Evolutionary conservation across 345 rosid genomes (phyloP).

Genomic region (Pelargonium nanum): DNA sequence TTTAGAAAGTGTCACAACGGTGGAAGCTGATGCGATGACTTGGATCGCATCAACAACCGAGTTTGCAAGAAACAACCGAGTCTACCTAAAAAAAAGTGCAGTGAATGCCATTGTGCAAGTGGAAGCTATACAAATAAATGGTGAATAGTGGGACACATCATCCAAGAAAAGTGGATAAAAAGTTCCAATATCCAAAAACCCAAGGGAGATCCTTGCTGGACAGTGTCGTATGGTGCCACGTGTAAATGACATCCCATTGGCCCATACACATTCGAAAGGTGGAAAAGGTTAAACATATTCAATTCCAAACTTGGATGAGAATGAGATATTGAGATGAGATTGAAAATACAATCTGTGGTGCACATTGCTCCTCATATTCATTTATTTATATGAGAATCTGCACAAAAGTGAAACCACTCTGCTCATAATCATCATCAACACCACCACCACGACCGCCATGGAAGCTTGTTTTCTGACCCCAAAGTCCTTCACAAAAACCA

Average conservation of each 20-base stretch:
- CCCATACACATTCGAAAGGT: conserved; percentile 27
- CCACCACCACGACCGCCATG: conserved; percentile 32
- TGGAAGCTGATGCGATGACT: too few relatives aligned
- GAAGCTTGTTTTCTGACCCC: conserved; percentile 65
- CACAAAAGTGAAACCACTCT: too few relatives aligned
- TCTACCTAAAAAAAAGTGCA: neutral
- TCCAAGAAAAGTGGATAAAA: conserved; percentile 7
- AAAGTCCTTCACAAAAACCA: conserved; percentile 39
- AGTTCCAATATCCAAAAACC: conserved; percentile 1
- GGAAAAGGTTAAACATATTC: neutral
- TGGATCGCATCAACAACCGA: too few relatives aligned
- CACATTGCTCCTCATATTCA: conserved; percentile 10
- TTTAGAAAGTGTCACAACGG: too few relatives aligned
- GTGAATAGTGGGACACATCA: conserved; percentile 22
- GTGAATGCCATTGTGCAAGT: neutral
- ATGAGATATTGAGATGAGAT: conserved; percentile 4
- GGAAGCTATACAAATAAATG: conserved; percentile 5
- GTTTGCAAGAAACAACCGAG: too few relatives aligned
- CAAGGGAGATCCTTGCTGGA: neutral
- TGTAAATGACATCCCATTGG: conserved; percentile 30
- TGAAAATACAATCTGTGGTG: conserved; percentile 30
- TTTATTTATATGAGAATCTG: neutral
- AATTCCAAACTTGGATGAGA: conserved; percentile 12
- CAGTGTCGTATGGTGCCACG: conserved; percentile 15
- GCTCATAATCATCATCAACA: too few relatives aligned